Base-by-base conservation (phyloP, 805 yeast species). In the Scheffersomyces lignosus region DNA sequence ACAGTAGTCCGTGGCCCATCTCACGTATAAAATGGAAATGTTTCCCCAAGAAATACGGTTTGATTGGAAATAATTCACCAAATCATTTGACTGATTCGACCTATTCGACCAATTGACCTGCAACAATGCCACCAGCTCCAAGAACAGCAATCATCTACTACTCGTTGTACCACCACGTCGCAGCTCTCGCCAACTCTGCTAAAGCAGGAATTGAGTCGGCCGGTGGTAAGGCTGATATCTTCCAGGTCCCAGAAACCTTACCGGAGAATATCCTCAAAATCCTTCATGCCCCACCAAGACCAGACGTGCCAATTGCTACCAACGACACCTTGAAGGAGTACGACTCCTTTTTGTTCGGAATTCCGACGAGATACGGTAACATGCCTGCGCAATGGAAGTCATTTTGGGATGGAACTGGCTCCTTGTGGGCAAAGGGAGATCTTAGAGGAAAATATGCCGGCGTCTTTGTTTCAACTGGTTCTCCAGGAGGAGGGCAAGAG, bases 161-260 rank as follows among this genome's bases (percentile, higher is more conserved):
- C 72, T 83, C 96, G 15, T 69, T 81, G 28, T 87, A 83, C 66
- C 88, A 87, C 44, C 96, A 88, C 63, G 66, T 87, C 46, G 75
- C 75, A 41, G 60, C 70, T 15, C 57, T 88, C 50, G 91, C 96
- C 32, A 72, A 77, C 57, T 73, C 80, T 26, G 77, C 79, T 47
- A 72, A 80, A 53, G 69, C 70, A 43, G 96, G 96, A 46, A 68
- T 86, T 43, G 77, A 75, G 52, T 59, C 77, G 15, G 81, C 88
- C 7, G 95, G 93, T 39, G 68, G 70, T 16, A 39, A 44, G 12
- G 95, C 87, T 14, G 84, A 79, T 38, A 60, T 87, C 38, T 87
- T 60, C 64, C 87, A 83, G 70, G 78, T 87, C 26, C 59, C 86
- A 38, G 95, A 87, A 64, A 87, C 95, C 18, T 66, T 87, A 37